Evolutionary conservation across 768 basidiomycete genomes (phyloP).

Genomic region (Ephemerocybe angulata): DNA sequence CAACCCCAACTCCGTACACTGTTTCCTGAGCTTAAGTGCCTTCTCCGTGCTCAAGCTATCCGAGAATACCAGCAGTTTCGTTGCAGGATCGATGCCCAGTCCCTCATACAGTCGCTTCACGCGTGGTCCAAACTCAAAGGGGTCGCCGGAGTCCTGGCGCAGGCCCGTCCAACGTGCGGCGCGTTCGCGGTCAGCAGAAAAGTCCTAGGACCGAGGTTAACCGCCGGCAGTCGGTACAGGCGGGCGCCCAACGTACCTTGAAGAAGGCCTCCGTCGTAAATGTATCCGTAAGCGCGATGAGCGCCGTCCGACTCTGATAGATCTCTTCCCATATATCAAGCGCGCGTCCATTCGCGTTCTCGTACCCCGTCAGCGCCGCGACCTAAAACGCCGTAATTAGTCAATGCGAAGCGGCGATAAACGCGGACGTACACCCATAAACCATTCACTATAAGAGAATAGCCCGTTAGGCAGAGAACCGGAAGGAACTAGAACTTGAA

Average conservation of each 20-base stretch:
- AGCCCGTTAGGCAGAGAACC: neutral
- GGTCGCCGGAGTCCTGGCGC: conserved; percentile 93
- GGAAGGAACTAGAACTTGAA: conserved; percentile 12
- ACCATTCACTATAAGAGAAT: conserved; percentile 64
- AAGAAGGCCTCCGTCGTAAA: conserved; percentile 89
- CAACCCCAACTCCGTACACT: conserved; percentile 73
- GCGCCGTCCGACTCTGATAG: conserved; percentile 45
- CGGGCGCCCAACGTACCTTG: conserved; percentile 40
- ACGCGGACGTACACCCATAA: conserved; percentile 69
- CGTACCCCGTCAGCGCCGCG: conserved; percentile 82
- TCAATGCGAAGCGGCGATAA: neutral
- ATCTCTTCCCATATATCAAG: conserved; percentile 86
- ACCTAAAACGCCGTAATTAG: conserved; percentile 41
- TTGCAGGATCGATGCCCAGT: conserved; percentile 61
- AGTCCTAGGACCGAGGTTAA: conserved; percentile 42
- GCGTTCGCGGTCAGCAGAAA: conserved; percentile 49
- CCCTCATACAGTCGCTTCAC: conserved; percentile 70
- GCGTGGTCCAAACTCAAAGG: conserved; percentile 70
- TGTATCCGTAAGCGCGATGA: conserved; percentile 90
- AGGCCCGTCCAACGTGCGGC: conserved; percentile 76
- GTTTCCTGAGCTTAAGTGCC: conserved; percentile 63
- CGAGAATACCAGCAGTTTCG: conserved; percentile 79
- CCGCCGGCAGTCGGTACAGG: neutral
- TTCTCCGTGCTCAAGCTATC: conserved; percentile 75
- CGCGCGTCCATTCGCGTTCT: conserved; percentile 65